These are phyloP conservation scores for Stachybotrys echinatus DNA, from an alignment of 2,329 filamentous ascomycete genomes.

Conservation along the genomic window DNA sequence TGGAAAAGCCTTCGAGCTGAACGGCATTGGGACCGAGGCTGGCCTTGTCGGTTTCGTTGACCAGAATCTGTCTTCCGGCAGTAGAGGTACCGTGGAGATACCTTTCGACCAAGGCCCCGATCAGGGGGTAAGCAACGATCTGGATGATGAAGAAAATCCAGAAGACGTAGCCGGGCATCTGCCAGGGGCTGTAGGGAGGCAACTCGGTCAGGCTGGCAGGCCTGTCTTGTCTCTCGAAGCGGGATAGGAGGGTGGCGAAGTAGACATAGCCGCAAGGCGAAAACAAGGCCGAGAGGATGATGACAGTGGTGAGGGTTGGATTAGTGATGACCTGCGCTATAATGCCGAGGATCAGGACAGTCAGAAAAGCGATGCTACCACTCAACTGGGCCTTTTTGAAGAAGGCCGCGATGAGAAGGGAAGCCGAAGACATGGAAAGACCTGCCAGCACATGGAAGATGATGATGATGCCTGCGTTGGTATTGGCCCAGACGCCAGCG, in stretches of 20 bases:
- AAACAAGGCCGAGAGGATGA: constrained; percentile 70
- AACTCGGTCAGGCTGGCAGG: constrained; percentile 55
- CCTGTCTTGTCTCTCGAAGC: constrained; percentile 61
- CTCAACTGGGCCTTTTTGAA: constrained; percentile 89
- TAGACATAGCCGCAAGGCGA: constrained; percentile 84
- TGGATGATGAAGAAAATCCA: constrained; percentile 76
- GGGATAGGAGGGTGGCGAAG: constrained; percentile 70
- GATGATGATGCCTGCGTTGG: constrained; percentile 60
- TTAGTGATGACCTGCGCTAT: constrained; percentile 69
- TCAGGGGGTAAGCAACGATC: constrained; percentile 68
- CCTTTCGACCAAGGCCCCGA: constrained; percentile 71
- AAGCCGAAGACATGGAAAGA: constrained; percentile 71
- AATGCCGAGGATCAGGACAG: constrained; percentile 71
- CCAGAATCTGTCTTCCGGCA: constrained; percentile 49
- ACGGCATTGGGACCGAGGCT: constrained; percentile 49
- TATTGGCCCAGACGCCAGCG: constrained; percentile 59
- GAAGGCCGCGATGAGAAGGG: constrained; percentile 74
- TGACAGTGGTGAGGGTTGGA: constrained; percentile 58
- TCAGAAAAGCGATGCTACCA: constrained; percentile 72
- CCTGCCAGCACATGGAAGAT: constrained; percentile 74
- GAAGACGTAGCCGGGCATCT: constrained; percentile 66
- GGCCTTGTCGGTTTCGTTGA: constrained; percentile 19
- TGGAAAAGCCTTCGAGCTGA: constrained; percentile 67
- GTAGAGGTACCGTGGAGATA: constrained; percentile 70
- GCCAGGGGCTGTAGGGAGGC: constrained; percentile 62